phyloP scores from a whole-genome alignment of 345 rosid species.

The Linum trigynum region DNA sequence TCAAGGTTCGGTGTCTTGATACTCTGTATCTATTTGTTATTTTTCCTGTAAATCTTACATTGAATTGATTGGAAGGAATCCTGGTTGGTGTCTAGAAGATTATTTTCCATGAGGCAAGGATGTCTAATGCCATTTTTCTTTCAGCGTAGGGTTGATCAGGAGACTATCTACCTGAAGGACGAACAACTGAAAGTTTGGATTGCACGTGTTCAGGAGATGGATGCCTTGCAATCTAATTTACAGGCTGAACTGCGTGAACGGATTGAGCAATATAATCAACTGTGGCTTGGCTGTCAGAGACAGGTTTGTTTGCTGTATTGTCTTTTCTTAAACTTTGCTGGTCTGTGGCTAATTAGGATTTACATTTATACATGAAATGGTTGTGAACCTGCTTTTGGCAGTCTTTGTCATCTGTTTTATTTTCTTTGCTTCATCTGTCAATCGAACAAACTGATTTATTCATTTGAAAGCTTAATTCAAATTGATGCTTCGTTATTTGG shows the following conservation, averaged over 20 bases:
- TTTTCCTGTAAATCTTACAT: background rate
- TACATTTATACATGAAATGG: background rate
- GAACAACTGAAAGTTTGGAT: slow-evolving; percentile 84
- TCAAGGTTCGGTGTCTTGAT: background rate
- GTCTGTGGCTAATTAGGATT: slow-evolving; percentile 1
- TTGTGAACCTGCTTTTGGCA: background rate
- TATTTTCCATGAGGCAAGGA: background rate
- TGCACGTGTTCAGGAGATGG: slow-evolving; percentile 78
- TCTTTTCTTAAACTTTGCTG: slow-evolving; percentile 1
- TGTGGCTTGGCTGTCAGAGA: slow-evolving; percentile 88
- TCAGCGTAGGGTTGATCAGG: slow-evolving; percentile 90
- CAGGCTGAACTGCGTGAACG: slow-evolving; percentile 80
- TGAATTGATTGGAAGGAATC: background rate
- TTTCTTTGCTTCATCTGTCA: background rate
- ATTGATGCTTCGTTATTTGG: background rate
- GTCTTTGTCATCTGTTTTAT: background rate
- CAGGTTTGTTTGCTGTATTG: slow-evolving; percentile 49
- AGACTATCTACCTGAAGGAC: slow-evolving; percentile 67
- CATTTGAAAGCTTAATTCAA: background rate
- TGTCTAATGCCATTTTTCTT: slow-evolving; percentile 22
- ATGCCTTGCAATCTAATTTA: slow-evolving; percentile 65
- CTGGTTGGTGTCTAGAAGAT: background rate
- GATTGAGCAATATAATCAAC: slow-evolving; percentile 81
- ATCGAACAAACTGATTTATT: background rate
- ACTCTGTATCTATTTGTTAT: too few species aligned